Percentiles rank a stretch among this genome's conserved stretches.
phyloP scores from a whole-genome alignment of 768 basidiomycete genomes.

The Pulveroboletus ravenelii region DNA sequence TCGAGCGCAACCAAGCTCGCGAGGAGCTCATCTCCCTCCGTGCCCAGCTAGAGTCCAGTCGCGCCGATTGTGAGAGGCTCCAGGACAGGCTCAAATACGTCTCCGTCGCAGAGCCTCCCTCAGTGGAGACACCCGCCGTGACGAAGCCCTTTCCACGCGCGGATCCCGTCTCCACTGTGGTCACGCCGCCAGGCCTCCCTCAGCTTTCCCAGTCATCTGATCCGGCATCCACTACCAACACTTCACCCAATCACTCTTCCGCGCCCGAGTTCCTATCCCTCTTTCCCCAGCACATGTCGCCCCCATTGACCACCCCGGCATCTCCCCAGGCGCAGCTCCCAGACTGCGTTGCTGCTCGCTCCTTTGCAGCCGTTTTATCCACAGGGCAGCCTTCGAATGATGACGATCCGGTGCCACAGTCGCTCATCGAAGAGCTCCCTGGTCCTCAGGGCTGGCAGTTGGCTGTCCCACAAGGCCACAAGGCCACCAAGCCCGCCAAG shows the following conservation, averaged over 20 bases:
- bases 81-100: slow-evolving; percentile 20
- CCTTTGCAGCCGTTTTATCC: slow-evolving; percentile 31
- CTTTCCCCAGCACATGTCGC: slow-evolving; percentile 19
- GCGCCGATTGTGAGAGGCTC: slow-evolving; percentile 31
- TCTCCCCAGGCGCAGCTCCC: slow-evolving; percentile 33
- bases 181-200: slow-evolving; percentile 5
- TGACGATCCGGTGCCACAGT: slow-evolving; percentile 22
- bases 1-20: slow-evolving; percentile 35
- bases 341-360: slow-evolving; percentile 33
- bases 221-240: neutral
- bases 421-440: slow-evolving; percentile 20
- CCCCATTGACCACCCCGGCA: slow-evolving; percentile 28
- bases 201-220: neutral
- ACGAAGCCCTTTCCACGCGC: slow-evolving; percentile 5
- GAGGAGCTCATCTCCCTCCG: slow-evolving; percentile 31
- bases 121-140: neutral
- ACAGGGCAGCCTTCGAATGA: slow-evolving; percentile 25
- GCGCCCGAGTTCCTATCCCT: slow-evolving; percentile 16
- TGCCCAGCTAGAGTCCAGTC: slow-evolving; percentile 30
- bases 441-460: slow-evolving; percentile 24
- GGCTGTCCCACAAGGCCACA: slow-evolving; percentile 9
- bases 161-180: neutral
- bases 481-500: slow-evolving; percentile 28
- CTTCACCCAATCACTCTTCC: slow-evolving; percentile 13
- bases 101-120: slow-evolving; percentile 5